Percentiles rank a stretch among this genome's conserved stretches.
Evolutionary conservation across 306 rosid genomes (phyloP).

Genomic region (Prunus mume): DNA sequence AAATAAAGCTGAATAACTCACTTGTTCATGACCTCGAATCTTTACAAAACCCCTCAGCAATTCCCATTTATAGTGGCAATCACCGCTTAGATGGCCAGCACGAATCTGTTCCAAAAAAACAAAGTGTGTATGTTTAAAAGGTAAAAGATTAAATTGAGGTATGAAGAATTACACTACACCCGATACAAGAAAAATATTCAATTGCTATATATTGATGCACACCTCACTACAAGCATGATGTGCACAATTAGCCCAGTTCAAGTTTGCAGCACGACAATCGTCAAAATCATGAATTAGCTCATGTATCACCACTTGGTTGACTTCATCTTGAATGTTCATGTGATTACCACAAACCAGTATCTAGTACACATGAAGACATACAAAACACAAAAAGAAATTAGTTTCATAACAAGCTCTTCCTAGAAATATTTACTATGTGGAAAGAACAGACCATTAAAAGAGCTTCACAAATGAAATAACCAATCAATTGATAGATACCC

Average conservation of each 20-base stretch:
- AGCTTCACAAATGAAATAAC: not conserved
- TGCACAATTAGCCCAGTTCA: slow-evolving; percentile 82
- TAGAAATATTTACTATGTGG: not conserved
- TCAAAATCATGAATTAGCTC: slow-evolving; percentile 89
- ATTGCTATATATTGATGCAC: not conserved
- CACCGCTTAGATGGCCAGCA: slow-evolving; percentile 89
- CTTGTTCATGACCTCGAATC: slow-evolving; percentile 81
- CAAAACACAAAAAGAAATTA: slow-evolving; percentile 11
- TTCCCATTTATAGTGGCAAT: slow-evolving; percentile 89
- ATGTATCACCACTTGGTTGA: slow-evolving; percentile 71
- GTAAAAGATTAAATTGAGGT: not conserved
- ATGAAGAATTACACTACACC: slow-evolving; percentile 4
- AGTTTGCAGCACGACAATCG: slow-evolving; percentile 75
- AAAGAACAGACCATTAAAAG: not conserved
- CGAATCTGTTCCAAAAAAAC: slow-evolving; percentile 55
- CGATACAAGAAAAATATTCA: not conserved
- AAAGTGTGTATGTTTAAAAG: not conserved
- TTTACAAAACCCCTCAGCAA: slow-evolving; percentile 58
- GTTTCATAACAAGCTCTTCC: not conserved
- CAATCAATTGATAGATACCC: not conserved
- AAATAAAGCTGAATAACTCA: slow-evolving; percentile 21
- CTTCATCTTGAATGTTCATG: slow-evolving; percentile 63
- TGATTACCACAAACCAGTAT: slow-evolving; percentile 69
- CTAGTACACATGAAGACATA: slow-evolving; percentile 34
- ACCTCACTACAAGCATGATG: slow-evolving; percentile 99